A percentile compares a stretch with the other conserved stretches of the same genome.
Conservation (phyloP, 75 land plant genomes). For the Selaginella tamariscina region DNA sequence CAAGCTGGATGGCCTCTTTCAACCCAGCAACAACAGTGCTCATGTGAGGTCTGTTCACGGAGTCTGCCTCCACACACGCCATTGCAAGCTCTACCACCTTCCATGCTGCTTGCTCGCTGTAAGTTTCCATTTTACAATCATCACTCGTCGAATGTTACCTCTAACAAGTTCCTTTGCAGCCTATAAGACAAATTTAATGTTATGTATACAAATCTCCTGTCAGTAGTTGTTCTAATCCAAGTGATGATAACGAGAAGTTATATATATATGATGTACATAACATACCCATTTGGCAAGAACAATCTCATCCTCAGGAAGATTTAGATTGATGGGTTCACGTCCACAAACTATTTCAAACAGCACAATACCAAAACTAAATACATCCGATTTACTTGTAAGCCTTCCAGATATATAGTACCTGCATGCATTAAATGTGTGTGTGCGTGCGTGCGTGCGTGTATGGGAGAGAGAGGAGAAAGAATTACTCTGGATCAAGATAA, state of each 20-base stretch:
- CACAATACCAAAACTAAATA: neutral
- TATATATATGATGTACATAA: too few species aligned
- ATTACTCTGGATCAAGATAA: neutral
- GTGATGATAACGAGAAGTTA: too few species aligned
- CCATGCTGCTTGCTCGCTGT: slow-evolving; percentile 1
- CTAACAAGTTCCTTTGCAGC: neutral
- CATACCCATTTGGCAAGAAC: neutral
- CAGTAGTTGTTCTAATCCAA: too few species aligned
- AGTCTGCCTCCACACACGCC: neutral
- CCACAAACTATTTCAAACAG: neutral
- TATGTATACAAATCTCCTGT: neutral
- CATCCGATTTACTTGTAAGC: neutral
- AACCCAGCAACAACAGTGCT: neutral
- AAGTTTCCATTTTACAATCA: neutral
- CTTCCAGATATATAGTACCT: neutral
- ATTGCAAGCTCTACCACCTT: neutral
- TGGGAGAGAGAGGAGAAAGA: neutral
- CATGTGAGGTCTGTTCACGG: neutral
- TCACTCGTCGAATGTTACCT: neutral
- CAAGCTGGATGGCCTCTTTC: neutral
- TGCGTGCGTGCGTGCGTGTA: too few species aligned
- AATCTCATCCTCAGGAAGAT: neutral
- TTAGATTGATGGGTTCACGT: neutral
- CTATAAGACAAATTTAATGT: neutral
- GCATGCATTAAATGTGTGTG: neutral